A percentile compares a stretch with the other conserved stretches of the same genome.
These are phyloP conservation scores for Oryza meridionalis DNA, from an alignment of 176 grass and related monocot species.

Conservation along the genomic window DNA sequence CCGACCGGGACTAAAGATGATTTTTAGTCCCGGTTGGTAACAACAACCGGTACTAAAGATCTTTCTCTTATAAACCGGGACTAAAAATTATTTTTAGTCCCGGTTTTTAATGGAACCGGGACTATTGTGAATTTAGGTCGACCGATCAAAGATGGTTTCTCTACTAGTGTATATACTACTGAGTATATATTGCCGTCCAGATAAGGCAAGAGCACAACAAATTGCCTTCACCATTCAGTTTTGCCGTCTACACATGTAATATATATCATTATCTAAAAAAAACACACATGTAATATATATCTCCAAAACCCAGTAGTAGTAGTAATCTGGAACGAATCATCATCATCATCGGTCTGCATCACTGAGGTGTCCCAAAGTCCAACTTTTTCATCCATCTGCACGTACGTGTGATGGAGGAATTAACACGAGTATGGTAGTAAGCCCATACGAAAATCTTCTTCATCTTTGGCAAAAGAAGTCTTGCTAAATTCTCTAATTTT, in stretches of 20 bases:
- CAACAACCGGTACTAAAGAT: too few species aligned
- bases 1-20: too few species aligned
- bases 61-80: too few species aligned
- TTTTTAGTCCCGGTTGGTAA: too few species aligned
- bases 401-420: conserved; percentile 33
- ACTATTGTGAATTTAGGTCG: too few species aligned
- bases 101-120: too few species aligned
- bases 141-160: too few species aligned
- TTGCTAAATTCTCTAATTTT: not conserved
- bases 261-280: too few species aligned
- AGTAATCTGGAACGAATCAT: conserved; percentile 18
- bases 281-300: not conserved
- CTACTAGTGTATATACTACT: too few species aligned
- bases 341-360: conserved; percentile 1
- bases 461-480: not conserved
- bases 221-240: not conserved
- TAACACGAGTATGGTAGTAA: conserved; percentile 21
- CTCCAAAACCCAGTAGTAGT: conserved; percentile 18
- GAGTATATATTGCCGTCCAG: not conserved
- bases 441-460: not conserved
- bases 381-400: not conserved
- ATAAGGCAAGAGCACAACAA: not conserved
- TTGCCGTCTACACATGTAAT: not conserved
- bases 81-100: too few species aligned
- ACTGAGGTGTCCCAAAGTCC: conserved; percentile 19